These are phyloP conservation scores for Pyrenophora teres DNA, from an alignment of 2,329 filamentous ascomycete species.

Conservation along the genomic window DNA sequence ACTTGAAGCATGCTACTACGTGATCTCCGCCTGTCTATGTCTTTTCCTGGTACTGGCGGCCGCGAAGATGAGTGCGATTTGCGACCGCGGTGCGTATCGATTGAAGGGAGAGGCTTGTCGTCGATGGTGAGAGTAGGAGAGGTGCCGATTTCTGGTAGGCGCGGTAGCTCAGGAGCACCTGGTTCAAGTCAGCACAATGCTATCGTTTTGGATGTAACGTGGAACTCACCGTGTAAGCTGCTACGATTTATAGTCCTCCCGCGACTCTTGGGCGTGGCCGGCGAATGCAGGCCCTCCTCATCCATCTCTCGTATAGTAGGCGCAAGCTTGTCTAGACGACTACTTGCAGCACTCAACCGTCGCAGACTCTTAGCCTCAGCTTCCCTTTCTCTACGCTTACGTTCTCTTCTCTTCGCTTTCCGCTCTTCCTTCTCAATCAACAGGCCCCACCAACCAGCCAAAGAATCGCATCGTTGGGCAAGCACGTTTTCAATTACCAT, in stretches of 20 bases:
- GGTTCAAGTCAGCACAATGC: constrained; percentile 47
- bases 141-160: constrained; percentile 67
- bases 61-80: constrained; percentile 79
- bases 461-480: constrained; percentile 82
- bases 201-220: neutral
- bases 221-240: constrained; percentile 50
- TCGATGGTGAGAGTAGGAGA: constrained; percentile 48
- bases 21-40: constrained; percentile 68
- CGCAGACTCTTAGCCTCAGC: constrained; percentile 77
- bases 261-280: constrained; percentile 68
- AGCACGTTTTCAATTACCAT: constrained; percentile 92
- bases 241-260: constrained; percentile 78
- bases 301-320: constrained; percentile 78
- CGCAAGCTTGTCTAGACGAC: constrained; percentile 79
- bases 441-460: constrained; percentile 96
- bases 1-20: constrained; percentile 85
- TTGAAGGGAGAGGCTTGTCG: constrained; percentile 64
- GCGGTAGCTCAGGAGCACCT: constrained; percentile 70
- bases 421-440: constrained; percentile 92
- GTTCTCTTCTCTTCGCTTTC: constrained; percentile 78
- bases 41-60: constrained; percentile 84
- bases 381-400: constrained; percentile 84
- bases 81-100: constrained; percentile 78
- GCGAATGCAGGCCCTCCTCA: constrained; percentile 66
- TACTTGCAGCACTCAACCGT: constrained; percentile 86